Evolutionary conservation across 306 rosid species (phyloP).

Genomic region (Acmispon strigosus): DNA sequence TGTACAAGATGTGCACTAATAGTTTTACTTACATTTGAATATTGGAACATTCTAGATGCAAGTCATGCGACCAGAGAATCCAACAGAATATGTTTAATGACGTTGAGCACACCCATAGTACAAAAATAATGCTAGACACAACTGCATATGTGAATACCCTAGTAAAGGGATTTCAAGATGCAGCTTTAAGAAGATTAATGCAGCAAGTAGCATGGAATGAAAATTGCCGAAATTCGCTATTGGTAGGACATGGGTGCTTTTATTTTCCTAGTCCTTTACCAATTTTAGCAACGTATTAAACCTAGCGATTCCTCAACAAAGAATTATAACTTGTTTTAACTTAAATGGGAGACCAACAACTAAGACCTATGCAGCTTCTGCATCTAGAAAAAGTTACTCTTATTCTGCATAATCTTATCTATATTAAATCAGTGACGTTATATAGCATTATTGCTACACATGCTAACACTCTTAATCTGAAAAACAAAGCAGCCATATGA

Average conservation of each 20-base stretch:
- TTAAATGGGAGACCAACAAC: constrained; percentile 10
- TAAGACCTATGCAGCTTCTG: neutral
- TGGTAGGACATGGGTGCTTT: neutral
- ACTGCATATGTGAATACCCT: neutral
- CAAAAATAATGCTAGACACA: neutral
- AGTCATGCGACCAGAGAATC: neutral
- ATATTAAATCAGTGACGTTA: neutral
- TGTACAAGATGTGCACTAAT: neutral
- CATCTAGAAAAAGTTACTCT: neutral
- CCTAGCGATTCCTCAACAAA: neutral
- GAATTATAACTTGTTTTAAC: constrained; percentile 7
- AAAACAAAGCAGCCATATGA: neutral
- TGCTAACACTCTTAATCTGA: neutral
- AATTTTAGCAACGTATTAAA: constrained; percentile 1
- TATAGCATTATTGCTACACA: neutral
- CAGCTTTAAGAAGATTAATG: neutral
- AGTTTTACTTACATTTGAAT: neutral
- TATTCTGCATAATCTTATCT: neutral
- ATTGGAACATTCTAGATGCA: constrained; percentile 5
- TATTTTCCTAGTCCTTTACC: neutral
- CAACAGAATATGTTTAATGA: constrained; percentile 2
- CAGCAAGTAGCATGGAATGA: neutral
- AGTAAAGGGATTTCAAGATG: neutral
- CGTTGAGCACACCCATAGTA: neutral
- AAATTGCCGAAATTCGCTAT: constrained; percentile 6